phyloP scores from a whole-genome alignment of 306 rosid genomes.

The Medicago ruthenica region DNA sequence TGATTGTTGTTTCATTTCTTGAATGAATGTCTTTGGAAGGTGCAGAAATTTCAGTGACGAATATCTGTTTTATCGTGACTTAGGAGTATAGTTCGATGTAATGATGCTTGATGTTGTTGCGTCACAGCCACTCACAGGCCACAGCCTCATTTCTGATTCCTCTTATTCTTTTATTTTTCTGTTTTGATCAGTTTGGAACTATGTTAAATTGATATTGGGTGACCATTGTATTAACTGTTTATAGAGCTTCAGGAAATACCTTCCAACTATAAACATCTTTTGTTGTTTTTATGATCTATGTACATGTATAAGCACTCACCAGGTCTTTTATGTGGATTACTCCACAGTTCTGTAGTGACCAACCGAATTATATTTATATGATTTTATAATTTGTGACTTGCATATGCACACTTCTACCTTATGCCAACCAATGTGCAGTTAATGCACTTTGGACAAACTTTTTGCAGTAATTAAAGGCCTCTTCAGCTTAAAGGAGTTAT shows the following conservation, averaged over 20 bases:
- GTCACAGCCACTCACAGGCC: too few relatives aligned
- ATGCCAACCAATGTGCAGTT: too few relatives aligned
- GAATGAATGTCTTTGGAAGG: background rate
- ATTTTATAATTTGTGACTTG: background rate
- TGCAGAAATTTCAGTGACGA: background rate
- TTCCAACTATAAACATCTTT: background rate
- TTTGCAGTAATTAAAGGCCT: too few relatives aligned
- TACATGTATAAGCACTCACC: background rate
- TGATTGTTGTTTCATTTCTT: constrained; percentile 7
- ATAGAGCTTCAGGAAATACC: background rate
- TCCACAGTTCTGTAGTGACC: constrained; percentile 5
- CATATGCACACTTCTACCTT: background rate
- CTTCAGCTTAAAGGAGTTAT: constrained; percentile 1
- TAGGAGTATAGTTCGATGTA: too few relatives aligned
- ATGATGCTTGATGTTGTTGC: too few relatives aligned
- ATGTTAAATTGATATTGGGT: background rate
- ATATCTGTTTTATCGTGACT: background rate
- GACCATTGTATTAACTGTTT: background rate
- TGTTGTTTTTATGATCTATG: background rate
- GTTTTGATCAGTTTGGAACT: background rate
- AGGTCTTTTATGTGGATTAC: background rate
- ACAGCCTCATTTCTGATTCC: background rate
- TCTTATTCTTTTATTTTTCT: background rate
- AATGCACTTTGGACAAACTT: too few relatives aligned
- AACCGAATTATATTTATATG: background rate